Evolutionary conservation across 768 basidiomycete genomes (phyloP).

Genomic region (Leccinum broughii): DNA sequence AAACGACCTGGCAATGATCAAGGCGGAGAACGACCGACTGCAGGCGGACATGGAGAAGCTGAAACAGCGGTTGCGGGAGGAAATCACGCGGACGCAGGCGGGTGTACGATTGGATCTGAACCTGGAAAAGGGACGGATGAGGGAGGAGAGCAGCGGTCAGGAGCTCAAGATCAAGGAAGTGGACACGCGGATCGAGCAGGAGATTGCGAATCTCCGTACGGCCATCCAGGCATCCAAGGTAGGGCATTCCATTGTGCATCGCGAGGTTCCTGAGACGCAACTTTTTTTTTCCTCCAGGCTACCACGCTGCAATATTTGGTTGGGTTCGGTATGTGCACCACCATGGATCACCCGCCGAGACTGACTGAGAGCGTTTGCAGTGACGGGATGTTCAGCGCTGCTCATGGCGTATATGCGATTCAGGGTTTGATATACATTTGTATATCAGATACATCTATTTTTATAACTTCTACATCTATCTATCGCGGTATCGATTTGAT

Average conservation of each 20-base stretch:
- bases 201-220: conserved; percentile 85
- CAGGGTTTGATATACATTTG: conserved; percentile 32
- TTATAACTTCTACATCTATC: conserved; percentile 8
- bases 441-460: background rate
- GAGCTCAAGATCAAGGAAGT: conserved; percentile 98
- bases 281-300: conserved; percentile 44
- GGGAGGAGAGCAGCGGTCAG: conserved; percentile 89
- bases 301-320: conserved; percentile 87
- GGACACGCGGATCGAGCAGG: conserved; percentile 94
- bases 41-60: conserved; percentile 90
- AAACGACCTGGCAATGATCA: conserved; percentile 94
- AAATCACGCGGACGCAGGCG: conserved; percentile 88
- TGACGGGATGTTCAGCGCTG: conserved; percentile 83
- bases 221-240: conserved; percentile 86
- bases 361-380: conserved; percentile 38
- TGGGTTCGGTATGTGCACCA: conserved; percentile 66
- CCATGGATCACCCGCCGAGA: background rate
- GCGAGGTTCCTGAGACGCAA: conserved; percentile 3
- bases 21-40: conserved; percentile 95
- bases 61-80: conserved; percentile 89
- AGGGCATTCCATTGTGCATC: conserved; percentile 7
- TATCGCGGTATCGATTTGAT: conserved; percentile 4
- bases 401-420: conserved; percentile 89
- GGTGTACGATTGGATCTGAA: conserved; percentile 95
- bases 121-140: conserved; percentile 92